phyloP scores from a whole-genome alignment of 805 yeast genomes.

The Candida fluviatilis region DNA sequence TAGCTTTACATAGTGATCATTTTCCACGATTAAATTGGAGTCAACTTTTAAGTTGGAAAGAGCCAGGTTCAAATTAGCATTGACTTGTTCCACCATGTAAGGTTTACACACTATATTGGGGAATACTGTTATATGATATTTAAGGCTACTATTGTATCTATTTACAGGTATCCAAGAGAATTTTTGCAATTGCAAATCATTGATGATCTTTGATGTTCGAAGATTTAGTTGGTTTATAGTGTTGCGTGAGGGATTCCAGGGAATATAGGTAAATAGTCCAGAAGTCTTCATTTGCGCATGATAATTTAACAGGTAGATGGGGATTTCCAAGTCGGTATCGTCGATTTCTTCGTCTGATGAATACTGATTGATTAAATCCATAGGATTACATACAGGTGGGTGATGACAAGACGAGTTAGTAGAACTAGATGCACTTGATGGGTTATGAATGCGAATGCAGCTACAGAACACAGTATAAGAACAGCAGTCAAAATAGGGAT shows the following conservation, averaged over 20 bases:
- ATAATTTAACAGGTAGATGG: conserved; percentile 4
- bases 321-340: neutral
- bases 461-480: no score
- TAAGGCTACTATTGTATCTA: conserved; percentile 1
- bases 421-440: no score
- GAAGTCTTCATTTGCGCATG: conserved; percentile 2
- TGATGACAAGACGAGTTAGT: neutral
- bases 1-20: neutral
- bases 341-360: conserved; percentile 8
- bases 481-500: no score
- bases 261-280: conserved; percentile 3
- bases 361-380: conserved; percentile 9
- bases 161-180: neutral
- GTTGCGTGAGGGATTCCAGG: conserved; percentile 5
- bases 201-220: neutral
- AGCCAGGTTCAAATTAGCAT: neutral
- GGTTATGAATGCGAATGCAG: no score
- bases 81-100: neutral
- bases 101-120: neutral
- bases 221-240: neutral
- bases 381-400: neutral
- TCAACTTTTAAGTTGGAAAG: neutral
- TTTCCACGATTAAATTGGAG: neutral
- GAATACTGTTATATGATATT: conserved; percentile 5
- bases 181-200: neutral